A percentile compares a stretch with the other conserved stretches of the same genome.
These are phyloP conservation scores for Aschersonia sp. DNA, from an alignment of 2,329 filamentous ascomycete species.

Conservation along the genomic window DNA sequence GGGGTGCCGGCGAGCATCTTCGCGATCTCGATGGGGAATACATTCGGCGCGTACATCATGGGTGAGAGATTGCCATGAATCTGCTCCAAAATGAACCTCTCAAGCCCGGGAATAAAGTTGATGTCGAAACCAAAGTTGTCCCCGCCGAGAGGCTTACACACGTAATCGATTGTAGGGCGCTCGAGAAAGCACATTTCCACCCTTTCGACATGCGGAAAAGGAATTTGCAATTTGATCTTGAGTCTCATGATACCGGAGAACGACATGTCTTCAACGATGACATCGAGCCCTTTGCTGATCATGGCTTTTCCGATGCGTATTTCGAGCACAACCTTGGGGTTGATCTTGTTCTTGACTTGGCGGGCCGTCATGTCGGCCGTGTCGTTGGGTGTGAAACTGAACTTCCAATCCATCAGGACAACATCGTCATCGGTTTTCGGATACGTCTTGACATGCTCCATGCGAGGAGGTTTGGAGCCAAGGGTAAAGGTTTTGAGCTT, in stretches of 20 bases:
- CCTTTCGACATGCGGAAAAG: slow-evolving; percentile 89
- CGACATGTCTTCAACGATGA: slow-evolving; percentile 96
- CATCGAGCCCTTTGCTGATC: slow-evolving; percentile 91
- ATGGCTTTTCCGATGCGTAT: slow-evolving; percentile 91
- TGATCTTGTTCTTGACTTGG: slow-evolving; percentile 89
- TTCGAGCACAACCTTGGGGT: slow-evolving; percentile 91
- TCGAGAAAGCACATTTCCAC: slow-evolving; percentile 93
- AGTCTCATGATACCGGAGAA: slow-evolving; percentile 93
- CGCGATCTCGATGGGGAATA: slow-evolving; percentile 95
- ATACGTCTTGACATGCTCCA: slow-evolving; percentile 98
- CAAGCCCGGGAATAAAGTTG: slow-evolving; percentile 93
- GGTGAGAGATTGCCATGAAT: slow-evolving; percentile 87
- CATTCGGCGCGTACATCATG: slow-evolving; percentile 97
- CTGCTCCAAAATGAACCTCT: slow-evolving; percentile 87
- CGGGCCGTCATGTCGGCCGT: slow-evolving; percentile 77
- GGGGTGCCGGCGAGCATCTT: slow-evolving; percentile 94
- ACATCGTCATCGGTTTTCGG: slow-evolving; percentile 90
- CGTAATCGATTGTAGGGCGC: slow-evolving; percentile 82
- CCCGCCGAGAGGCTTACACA: slow-evolving; percentile 92
- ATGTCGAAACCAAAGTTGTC: slow-evolving; percentile 96
- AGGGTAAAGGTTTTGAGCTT: slow-evolving; percentile 89
- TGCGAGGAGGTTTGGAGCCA: slow-evolving; percentile 83
- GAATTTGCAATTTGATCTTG: slow-evolving; percentile 93
- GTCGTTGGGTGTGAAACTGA: slow-evolving; percentile 97
- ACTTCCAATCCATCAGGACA: slow-evolving; percentile 99